Conservation (phyloP, 306 rosid genomes). For the Herpetospermum pedunculosum region DNA sequence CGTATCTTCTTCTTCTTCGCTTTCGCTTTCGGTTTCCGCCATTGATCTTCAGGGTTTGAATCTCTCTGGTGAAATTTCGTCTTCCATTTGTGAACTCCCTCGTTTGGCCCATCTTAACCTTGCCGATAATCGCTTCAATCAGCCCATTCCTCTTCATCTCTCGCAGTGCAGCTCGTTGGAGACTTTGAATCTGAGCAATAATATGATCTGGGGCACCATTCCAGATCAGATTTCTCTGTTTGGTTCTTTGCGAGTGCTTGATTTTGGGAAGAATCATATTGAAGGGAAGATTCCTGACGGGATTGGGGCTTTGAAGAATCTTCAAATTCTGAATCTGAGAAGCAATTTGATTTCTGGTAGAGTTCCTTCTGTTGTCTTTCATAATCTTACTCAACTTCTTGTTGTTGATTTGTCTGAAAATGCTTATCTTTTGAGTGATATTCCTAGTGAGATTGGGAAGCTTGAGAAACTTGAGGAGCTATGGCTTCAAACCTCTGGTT, state of each 20-base stretch:
- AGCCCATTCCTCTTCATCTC: conserved; percentile 92
- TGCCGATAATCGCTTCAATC: conserved; percentile 69
- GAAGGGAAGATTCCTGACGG: conserved; percentile 69
- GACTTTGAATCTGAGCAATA: conserved; percentile 74
- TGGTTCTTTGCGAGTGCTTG: conserved; percentile 52
- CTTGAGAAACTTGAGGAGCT: conserved; percentile 55
- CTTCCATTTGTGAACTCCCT: conserved; percentile 55
- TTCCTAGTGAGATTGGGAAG: conserved; percentile 62
- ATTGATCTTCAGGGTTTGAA: conserved; percentile 56
- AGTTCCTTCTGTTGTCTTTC: conserved; percentile 43
- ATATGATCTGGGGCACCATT: conserved; percentile 88
- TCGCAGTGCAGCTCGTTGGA: conserved; percentile 56
- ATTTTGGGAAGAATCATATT: conserved; percentile 59
- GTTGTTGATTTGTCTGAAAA: conserved; percentile 84
- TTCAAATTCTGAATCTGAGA: conserved; percentile 51
- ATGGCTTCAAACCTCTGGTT: conserved; percentile 62
- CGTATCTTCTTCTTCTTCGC: not conserved
- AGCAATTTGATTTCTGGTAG: conserved; percentile 71
- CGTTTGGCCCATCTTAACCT: conserved; percentile 58
- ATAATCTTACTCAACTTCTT: conserved; percentile 53
- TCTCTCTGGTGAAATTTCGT: conserved; percentile 80
- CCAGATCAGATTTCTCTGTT: conserved; percentile 81
- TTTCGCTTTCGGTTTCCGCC: conserved; percentile 44
- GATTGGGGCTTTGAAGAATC: conserved; percentile 51
- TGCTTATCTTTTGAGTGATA: conserved; percentile 61